phyloP scores from a whole-genome alignment of 1,139 yeast species.

The Ashbya aceris region DNA sequence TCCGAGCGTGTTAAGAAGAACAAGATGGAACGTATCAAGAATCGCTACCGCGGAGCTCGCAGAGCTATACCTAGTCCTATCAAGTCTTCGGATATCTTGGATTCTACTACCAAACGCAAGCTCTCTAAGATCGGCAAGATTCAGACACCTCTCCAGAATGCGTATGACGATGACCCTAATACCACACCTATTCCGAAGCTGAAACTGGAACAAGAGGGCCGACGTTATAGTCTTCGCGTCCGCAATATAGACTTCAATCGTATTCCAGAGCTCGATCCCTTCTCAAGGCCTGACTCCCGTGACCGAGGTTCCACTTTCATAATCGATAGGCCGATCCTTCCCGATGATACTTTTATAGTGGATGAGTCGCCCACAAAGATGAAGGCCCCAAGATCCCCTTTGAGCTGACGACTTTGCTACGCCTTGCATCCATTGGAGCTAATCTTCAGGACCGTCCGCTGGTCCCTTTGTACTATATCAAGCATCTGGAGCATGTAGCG shows the following conservation, averaged over 20 bases:
- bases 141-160: not conserved
- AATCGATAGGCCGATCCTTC: not conserved
- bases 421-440: no score
- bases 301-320: not conserved
- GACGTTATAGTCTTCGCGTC: not conserved
- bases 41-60: slow-evolving; percentile 28
- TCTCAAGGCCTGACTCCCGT: not conserved
- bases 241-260: not conserved
- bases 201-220: not conserved
- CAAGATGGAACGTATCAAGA: slow-evolving; percentile 29
- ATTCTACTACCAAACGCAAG: slow-evolving; percentile 12
- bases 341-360: not conserved
- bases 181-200: slow-evolving; percentile 1
- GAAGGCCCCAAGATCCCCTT: not conserved
- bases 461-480: no score
- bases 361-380: slow-evolving; percentile 1
- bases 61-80: slow-evolving; percentile 32
- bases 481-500: no score
- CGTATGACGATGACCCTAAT: not conserved
- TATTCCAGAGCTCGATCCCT: slow-evolving; percentile 2
- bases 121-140: slow-evolving; percentile 7
- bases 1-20: slow-evolving; percentile 28
- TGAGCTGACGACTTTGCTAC: not conserved
- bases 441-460: no score
- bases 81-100: slow-evolving; percentile 15